A percentile compares a stretch with the other conserved stretches of the same genome.
These are phyloP conservation scores for Trichosporon faecale DNA, from an alignment of 1,284 basidiomycete species.

Conservation along the genomic window DNA sequence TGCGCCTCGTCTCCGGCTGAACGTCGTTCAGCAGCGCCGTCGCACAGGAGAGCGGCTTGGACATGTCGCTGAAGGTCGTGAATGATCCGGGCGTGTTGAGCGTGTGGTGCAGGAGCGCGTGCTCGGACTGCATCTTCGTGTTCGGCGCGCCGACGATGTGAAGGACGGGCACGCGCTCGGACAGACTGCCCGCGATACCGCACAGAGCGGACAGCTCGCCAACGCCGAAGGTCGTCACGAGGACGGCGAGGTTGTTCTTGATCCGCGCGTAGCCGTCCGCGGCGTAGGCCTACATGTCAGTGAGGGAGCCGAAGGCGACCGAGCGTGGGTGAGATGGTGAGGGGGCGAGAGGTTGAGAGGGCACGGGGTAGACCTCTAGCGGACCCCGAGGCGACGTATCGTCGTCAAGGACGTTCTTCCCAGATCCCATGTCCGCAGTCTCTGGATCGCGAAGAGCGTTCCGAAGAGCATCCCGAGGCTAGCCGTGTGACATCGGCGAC, in stretches of 20 bases:
- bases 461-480: no score
- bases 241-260: constrained; percentile 69
- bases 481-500: no score
- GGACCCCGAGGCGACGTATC: no score
- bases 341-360: no score
- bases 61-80: constrained; percentile 74
- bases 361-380: no score
- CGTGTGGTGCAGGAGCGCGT: constrained; percentile 75
- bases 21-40: constrained; percentile 62
- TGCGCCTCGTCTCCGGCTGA: constrained; percentile 54
- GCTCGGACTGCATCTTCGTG: constrained; percentile 43
- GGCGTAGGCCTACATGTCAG: constrained; percentile 62
- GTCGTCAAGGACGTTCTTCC: no score
- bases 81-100: constrained; percentile 73
- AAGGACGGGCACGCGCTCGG: constrained; percentile 86
- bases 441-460: no score
- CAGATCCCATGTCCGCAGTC: no score
- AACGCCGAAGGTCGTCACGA: constrained; percentile 79
- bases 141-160: constrained; percentile 87
- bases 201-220: constrained; percentile 78
- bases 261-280: constrained; percentile 93
- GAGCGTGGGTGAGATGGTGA: neutral
- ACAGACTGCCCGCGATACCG: constrained; percentile 58
- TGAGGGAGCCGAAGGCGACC: neutral
- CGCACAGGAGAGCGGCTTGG: constrained; percentile 70